Conservation (phyloP, 108 stramenopile genomes). For the Chaetoceros muelleri region DNA sequence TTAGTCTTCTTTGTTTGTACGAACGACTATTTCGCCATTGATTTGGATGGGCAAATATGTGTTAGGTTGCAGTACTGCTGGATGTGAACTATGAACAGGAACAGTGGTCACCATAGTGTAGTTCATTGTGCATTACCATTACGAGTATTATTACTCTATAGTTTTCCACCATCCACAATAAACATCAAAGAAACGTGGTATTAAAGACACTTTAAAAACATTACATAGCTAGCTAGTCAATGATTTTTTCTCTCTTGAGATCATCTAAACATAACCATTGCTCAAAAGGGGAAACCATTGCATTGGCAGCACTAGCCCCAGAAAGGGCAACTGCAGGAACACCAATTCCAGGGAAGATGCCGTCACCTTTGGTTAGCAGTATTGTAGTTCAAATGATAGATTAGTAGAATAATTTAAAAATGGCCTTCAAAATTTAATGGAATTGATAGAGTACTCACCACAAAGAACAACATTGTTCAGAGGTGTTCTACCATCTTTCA, state of each 20-base stretch:
- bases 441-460: background rate
- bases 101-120: too few relatives aligned
- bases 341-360: slow-evolving; percentile 79
- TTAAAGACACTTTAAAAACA: too few relatives aligned
- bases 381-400: background rate
- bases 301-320: slow-evolving; percentile 84
- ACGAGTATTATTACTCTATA: too few relatives aligned
- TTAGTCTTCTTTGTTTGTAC: too few relatives aligned
- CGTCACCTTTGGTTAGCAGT: slow-evolving; percentile 66
- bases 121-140: too few relatives aligned
- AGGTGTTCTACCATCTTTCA: slow-evolving; percentile 65
- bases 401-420: background rate
- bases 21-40: too few relatives aligned
- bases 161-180: too few relatives aligned
- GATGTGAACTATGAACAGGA: too few relatives aligned
- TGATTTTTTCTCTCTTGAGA: slow-evolving; percentile 27
- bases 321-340: slow-evolving; percentile 53
- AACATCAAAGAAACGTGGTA: too few relatives aligned
- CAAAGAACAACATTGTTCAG: slow-evolving; percentile 52
- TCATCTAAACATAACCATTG: slow-evolving; percentile 56
- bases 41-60: too few relatives aligned
- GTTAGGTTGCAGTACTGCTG: too few relatives aligned
- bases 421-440: background rate
- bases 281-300: slow-evolving; percentile 38
- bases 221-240: too few relatives aligned